Conservation (phyloP, 1,284 basidiomycete genomes). For the Trichosporon ovoides region DNA sequence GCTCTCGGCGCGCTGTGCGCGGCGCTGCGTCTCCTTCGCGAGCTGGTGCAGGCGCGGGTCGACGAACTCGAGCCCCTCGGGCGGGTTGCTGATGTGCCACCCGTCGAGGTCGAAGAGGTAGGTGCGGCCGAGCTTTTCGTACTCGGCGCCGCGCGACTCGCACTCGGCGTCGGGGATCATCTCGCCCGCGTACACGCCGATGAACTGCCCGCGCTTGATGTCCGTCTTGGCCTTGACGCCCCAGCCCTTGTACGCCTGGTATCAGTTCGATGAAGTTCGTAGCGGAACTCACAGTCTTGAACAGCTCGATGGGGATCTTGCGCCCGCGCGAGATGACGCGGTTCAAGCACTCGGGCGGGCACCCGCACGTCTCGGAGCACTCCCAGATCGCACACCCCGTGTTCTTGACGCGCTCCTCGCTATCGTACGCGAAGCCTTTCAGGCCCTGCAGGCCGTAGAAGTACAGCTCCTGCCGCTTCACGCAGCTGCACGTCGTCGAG, state of each 20-base stretch:
- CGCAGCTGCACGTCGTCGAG: conserved; percentile 63
- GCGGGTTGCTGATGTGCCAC: conserved; percentile 56
- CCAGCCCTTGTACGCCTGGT: conserved; percentile 63
- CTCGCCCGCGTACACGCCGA: conserved; percentile 83
- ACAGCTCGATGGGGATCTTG: conserved; percentile 54
- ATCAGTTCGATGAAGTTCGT: background rate
- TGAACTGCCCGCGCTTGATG: conserved; percentile 64
- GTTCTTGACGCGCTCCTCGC: conserved; percentile 54
- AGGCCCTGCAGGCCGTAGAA: conserved; percentile 35
- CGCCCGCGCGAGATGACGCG: conserved; percentile 54
- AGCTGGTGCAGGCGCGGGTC: conserved; percentile 36
- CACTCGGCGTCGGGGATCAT: conserved; percentile 63
- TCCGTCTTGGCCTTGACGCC: conserved; percentile 58
- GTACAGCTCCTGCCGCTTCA: conserved; percentile 56
- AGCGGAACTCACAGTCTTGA: conserved; percentile 44
- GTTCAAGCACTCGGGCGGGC: conserved; percentile 73
- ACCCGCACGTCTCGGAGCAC: conserved; percentile 75
- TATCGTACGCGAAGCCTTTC: conserved; percentile 63
- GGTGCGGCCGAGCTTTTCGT: conserved; percentile 70
- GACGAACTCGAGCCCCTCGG: conserved; percentile 33
- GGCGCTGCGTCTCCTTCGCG: conserved; percentile 17
- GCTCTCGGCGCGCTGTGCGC: conserved; percentile 10
- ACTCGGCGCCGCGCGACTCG: conserved; percentile 61
- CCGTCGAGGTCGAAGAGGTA: conserved; percentile 81
- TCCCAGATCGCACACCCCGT: conserved; percentile 69